Base-by-base conservation (phyloP, 1,284 basidiomycete species). In the Moesziomyces sp. region DNA sequence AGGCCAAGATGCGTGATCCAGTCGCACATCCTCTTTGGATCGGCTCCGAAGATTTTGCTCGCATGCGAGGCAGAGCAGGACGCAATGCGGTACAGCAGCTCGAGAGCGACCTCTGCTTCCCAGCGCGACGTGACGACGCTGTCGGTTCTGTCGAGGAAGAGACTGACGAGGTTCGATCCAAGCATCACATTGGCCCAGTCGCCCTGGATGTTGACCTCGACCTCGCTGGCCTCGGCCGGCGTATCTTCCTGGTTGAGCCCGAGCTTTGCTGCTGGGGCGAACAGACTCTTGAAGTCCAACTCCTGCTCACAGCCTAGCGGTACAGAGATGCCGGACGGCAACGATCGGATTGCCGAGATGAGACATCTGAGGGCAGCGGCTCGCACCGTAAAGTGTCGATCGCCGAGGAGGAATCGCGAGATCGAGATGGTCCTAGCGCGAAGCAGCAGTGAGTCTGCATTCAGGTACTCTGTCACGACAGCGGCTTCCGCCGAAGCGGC, bases 351-450 rank as follows among this genome's bases (percentile, higher is more conserved):
- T 1, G 60, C 64, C 18, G 58, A 44, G 11, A 35, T 54, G 10
- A 79, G 54, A 26, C 76, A 79, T 11, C 64, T 24, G 44, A 76
- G 54, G 9, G 79, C 79, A 11, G 79, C 79, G 13, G 54, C 49
- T 28, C 74, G 62, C 9, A 81, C 79, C 24, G 73, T 76, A 35
- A 71, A 70, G 30, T 81, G 70, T 23, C 79, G 65, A 46, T 81
- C 79, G 9, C 61, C 58, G 19, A 81, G 58, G 10, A 78, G 66
- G 65, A 69, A 79, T 46, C 76, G 58, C 5, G 79, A 65, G n/a
- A 59, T 56, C 16, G 75, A 58, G 42, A 81, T 54, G 48, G 58
- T 50, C 11, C 69, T 52, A 3, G 68, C 68, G 42, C 63, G 46
- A 9, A 60, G 52, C 44, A 63, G 45, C 42, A 67, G 14, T 23